These are phyloP conservation scores for Trametes sanguinea DNA, from an alignment of 768 basidiomycete genomes.

Conservation along the genomic window DNA sequence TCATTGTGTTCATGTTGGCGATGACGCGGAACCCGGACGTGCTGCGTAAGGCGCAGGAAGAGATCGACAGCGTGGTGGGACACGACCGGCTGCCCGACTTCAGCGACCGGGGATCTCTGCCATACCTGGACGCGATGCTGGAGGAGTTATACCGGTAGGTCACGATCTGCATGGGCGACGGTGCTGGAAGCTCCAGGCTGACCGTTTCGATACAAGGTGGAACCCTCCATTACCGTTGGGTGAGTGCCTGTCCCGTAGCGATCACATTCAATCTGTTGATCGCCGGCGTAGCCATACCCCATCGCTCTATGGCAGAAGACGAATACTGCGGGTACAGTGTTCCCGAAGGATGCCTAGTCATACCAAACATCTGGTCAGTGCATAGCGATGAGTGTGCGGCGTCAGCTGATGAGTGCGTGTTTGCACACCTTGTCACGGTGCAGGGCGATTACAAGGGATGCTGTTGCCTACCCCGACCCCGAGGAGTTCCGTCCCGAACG, in stretches of 20 bases:
- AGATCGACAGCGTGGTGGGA: conserved; percentile 45
- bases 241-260: not conserved
- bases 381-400: no score
- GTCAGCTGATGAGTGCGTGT: no score
- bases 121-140: conserved; percentile 41
- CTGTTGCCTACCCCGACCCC: conserved; percentile 41
- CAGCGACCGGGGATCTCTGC: conserved; percentile 40
- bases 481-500: conserved; percentile 51
- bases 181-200: no score
- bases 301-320: conserved; percentile 26
- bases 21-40: conserved; percentile 40
- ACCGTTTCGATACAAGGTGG: conserved; percentile 1
- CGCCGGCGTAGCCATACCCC: conserved; percentile 23
- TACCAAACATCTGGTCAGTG: conserved; percentile 24
- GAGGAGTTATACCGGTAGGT: conserved; percentile 35
- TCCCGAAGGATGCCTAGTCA: conserved; percentile 29
- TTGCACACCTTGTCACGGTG: no score
- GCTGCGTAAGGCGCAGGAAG: conserved; percentile 40
- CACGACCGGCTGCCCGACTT: conserved; percentile 39
- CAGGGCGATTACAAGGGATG: conserved; percentile 31
- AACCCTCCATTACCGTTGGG: conserved; percentile 12
- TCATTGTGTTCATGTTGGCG: conserved; percentile 40
- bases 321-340: conserved; percentile 30
- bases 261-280: not conserved
- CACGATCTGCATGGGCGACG: not conserved